These are phyloP conservation scores for Leccinum olivaceopallidum DNA, from an alignment of 768 basidiomycete species.

Conservation along the genomic window DNA sequence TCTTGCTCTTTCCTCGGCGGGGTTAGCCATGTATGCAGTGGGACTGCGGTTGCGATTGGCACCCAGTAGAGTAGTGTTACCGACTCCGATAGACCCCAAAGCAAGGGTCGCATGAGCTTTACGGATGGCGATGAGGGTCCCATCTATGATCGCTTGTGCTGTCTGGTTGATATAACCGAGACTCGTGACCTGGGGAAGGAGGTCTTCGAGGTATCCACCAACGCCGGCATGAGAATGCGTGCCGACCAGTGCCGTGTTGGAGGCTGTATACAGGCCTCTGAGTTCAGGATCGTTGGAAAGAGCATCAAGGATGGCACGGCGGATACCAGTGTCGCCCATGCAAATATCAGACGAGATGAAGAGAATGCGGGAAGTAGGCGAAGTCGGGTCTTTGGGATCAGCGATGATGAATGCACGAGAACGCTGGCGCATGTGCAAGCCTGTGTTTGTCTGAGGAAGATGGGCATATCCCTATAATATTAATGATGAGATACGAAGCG, in stretches of 20 bases:
- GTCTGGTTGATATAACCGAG: constrained; percentile 73
- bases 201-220: constrained; percentile 76
- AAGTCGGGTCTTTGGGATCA: constrained; percentile 34
- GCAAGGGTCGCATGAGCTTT: constrained; percentile 64
- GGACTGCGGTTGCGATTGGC: constrained; percentile 78
- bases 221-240: constrained; percentile 79
- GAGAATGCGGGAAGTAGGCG: constrained; percentile 58
- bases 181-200: constrained; percentile 75
- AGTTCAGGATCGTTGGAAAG: constrained; percentile 50
- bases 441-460: constrained; percentile 64
- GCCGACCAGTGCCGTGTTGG: constrained; percentile 74
- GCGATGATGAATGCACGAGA: constrained; percentile 78
- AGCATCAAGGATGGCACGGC: constrained; percentile 62
- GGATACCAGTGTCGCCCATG: constrained; percentile 79
- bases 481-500: not conserved
- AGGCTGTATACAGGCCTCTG: constrained; percentile 63
- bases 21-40: constrained; percentile 75
- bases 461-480: constrained; percentile 62
- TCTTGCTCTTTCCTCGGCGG: constrained; percentile 61
- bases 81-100: constrained; percentile 59
- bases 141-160: constrained; percentile 69
- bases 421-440: constrained; percentile 77
- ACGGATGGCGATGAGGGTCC: constrained; percentile 67
- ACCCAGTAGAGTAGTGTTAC: constrained; percentile 66
- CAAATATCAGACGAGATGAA: constrained; percentile 84